A percentile compares a stretch with the other conserved stretches of the same genome.
Evolutionary conservation across 179 eudicot species (phyloP).

Genomic region (Silene noctiflora): DNA sequence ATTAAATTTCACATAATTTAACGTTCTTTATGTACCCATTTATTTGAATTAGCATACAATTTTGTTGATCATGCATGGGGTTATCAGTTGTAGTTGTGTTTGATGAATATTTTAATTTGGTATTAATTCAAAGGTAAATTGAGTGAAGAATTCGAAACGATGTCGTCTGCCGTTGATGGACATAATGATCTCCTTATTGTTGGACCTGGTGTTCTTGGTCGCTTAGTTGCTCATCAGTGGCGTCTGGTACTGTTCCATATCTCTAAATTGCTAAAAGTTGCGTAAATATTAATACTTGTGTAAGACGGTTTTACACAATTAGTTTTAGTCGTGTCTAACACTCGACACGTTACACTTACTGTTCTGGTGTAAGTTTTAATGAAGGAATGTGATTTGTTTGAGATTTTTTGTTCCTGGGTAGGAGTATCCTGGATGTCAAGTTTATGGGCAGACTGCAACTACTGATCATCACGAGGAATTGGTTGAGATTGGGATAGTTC

Average conservation of each 20-base stretch:
- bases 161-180: constrained; percentile 38
- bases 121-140: constrained; percentile 16
- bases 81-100: no score
- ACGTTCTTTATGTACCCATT: not conserved
- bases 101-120: constrained; percentile 24
- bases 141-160: constrained; percentile 31
- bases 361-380: no score
- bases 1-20: not conserved
- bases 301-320: no score
- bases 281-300: no score
- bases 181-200: constrained; percentile 66
- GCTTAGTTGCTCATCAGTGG: constrained; percentile 78
- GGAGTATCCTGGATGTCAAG: constrained; percentile 63
- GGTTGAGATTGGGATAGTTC: constrained; percentile 62
- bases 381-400: not conserved
- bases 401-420: constrained; percentile 22
- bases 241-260: constrained; percentile 38
- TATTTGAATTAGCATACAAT: not conserved
- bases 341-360: no score
- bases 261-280: not conserved
- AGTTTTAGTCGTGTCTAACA: no score
- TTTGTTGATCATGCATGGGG: not conserved
- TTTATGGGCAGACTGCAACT: constrained; percentile 68
- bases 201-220: constrained; percentile 93
- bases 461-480: constrained; percentile 75